Evolutionary conservation across 2,329 filamentous ascomycete species (phyloP).

Genomic region (Ophiosphaerella korrae): DNA sequence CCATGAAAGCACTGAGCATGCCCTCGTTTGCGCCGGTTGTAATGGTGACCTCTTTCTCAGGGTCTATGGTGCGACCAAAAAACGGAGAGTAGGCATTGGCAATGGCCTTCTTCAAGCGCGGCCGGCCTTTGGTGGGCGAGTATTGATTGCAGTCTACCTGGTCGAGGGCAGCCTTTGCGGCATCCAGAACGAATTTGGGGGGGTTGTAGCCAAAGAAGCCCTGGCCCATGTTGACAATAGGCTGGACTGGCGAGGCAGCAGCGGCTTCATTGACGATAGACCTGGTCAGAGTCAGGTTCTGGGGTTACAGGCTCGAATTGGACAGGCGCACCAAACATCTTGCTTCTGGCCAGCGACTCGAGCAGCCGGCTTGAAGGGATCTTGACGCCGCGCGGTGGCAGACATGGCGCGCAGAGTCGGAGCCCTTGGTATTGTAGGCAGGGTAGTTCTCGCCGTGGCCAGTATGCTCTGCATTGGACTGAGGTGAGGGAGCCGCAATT

Average conservation of each 20-base stretch:
- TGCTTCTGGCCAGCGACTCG: slow-evolving; percentile 61
- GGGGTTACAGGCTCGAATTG: not conserved
- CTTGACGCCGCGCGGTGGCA: slow-evolving; percentile 38
- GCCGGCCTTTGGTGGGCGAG: slow-evolving; percentile 91
- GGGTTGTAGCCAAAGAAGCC: slow-evolving; percentile 93
- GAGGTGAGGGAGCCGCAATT: no score
- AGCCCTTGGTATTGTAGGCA: slow-evolving; percentile 1
- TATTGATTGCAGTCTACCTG: slow-evolving; percentile 98
- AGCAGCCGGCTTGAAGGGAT: slow-evolving; percentile 59
- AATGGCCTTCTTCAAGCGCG: slow-evolving; percentile 88
- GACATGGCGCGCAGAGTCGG: slow-evolving; percentile 42
- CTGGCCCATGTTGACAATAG: slow-evolving; percentile 73
- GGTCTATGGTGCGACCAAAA: slow-evolving; percentile 81
- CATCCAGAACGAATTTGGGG: slow-evolving; percentile 85
- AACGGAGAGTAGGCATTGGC: slow-evolving; percentile 89
- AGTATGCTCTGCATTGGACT: slow-evolving; percentile 16
- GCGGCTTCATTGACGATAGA: slow-evolving; percentile 72
- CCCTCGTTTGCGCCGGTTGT: slow-evolving; percentile 90
- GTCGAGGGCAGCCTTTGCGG: slow-evolving; percentile 87
- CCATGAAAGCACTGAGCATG: slow-evolving; percentile 98
- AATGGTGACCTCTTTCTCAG: slow-evolving; percentile 91
- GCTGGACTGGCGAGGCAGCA: slow-evolving; percentile 65
- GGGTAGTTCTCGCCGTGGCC: slow-evolving; percentile 7
- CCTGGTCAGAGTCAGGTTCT: slow-evolving; percentile 44
- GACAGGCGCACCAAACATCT: slow-evolving; percentile 60